Evolutionary conservation across 192 early-diverging fungal genomes (phyloP), one percentile per base, ranked within the genome.

Genomic region (Cetraspora pellucida): DNA sequence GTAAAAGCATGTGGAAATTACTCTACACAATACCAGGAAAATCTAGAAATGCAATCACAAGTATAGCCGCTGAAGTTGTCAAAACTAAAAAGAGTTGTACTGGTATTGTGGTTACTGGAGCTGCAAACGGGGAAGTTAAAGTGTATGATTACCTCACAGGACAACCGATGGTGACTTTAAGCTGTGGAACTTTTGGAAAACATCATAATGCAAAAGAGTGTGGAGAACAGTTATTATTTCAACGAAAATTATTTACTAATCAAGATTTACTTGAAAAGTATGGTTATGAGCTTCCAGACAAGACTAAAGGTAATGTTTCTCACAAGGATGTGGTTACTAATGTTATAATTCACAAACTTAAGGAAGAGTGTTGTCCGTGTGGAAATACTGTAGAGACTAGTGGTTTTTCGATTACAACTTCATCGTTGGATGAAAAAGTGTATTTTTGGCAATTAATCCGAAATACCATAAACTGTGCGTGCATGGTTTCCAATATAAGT

Each of bases 351-450:
- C 47, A 76, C 66, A 47, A 30, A 19, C 37, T 76, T 14, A 47
- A 76, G 37, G 37, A 66, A 55, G 19, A 76, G 52, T 66, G 64
- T 21, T 76, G 74, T 44, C 47, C 52, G 31, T 76, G 74, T 67
- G 74, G 74, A 23, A 66, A 66, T 55, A 31, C 47, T 10, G 63
- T 66, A 43, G 27, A 28, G 43, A 14, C 37, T 6, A 49, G 37
- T 17, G 74, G 64, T 10, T 76, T 76, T 52, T 54, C 16, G 17
- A 64, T 76, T 54, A 31, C 52, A 28, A 76, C 74, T 43, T 45
- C 52, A 1, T 76, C 74, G 2, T 16, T 16, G n/a, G 74, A 76
- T 54, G 74, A 76, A 57, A 76, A 67, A 64, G 74, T 76, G 10
- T 28, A 54, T 37, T 21, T 76, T 31, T 76, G 64, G 61, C 44